Base-by-base conservation (phyloP, 768 basidiomycete species). In the Phylloporus scabripes region DNA sequence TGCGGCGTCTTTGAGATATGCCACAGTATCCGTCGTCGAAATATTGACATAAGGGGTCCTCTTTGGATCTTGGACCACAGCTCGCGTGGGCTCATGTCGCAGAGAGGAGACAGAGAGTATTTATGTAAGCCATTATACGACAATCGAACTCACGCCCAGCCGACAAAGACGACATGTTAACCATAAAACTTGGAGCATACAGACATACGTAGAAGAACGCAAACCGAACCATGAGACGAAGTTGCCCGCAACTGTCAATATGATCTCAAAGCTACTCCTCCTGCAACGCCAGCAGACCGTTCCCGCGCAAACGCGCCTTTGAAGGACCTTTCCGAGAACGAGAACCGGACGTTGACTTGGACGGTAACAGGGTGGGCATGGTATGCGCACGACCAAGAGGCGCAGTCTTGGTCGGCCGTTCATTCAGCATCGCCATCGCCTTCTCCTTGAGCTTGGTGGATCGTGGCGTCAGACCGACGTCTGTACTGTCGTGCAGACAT, bases 361-460 rank as follows among this genome's bases (percentile, higher is more conserved):
- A 24, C 11, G 8, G n/a, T 10, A 20, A 38, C 23, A 55, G 9
- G n/a, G 38, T 1, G 1, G 62, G 62, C 52, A 61, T 52, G 12
- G 62, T 52, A 36, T 54, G 39, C 7, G 54, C 34, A 4, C 56
- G 61, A 38, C 48, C 56, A 42, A 60, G 32, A 1, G 47, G 45
- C 18, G 31, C 14, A 10, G 6, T 21, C 29, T 50, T 51, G 20
- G 20, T 2, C 0, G 54, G 7, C 2, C 9, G 11, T n/a, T 50
- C 38, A 15, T 45, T 46, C 38, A 63, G 4, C 33, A 42, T 24
- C 26, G 5, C 36, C 5, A 38, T 29, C 15, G 45, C 50, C 23
- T 34, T 49, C 17, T 49, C 44, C 42, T 51, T 52, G 20, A 41
- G 15, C 9, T 21, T 40, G 20, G 31, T 2, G 1, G 50, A 24